Percentiles rank a stretch among this genome's conserved stretches.
These are phyloP conservation scores for Saccharomyces eubayanus DNA, from an alignment of 805 yeast species.

Conservation along the genomic window DNA sequence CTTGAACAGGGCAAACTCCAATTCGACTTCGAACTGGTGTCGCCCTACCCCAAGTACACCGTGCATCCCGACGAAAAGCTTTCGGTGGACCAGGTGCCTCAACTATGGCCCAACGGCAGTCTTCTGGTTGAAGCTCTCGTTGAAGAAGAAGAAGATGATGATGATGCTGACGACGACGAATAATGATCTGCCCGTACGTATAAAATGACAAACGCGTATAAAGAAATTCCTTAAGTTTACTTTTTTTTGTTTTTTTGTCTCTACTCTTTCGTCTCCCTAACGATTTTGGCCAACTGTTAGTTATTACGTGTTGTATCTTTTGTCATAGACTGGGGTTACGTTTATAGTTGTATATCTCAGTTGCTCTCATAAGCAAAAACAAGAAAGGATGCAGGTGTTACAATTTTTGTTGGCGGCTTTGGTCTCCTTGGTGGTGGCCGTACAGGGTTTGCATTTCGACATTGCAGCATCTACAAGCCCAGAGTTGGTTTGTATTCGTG, in stretches of 20 bases:
- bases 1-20: slow-evolving; percentile 13
- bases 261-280: background rate
- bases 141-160: slow-evolving; percentile 26
- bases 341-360: background rate
- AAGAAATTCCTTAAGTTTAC: background rate
- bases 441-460: slow-evolving; percentile 43
- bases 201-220: background rate
- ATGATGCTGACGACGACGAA: slow-evolving; percentile 7
- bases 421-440: slow-evolving; percentile 6
- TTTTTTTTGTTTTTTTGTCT: background rate
- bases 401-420: slow-evolving; percentile 11
- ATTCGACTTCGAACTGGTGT: slow-evolving; percentile 48
- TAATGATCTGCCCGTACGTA: background rate
- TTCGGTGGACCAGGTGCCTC: slow-evolving; percentile 34
- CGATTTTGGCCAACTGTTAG: background rate
- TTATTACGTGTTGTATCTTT: background rate
- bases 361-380: background rate
- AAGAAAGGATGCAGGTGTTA: background rate
- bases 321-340: background rate
- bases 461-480: slow-evolving; percentile 38
- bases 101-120: slow-evolving; percentile 68
- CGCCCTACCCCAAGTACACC: slow-evolving; percentile 55
- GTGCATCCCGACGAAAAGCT: slow-evolving; percentile 31
- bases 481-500: slow-evolving; percentile 81
- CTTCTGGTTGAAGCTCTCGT: slow-evolving; percentile 42